Base-by-base conservation (phyloP, 768 basidiomycete species). In the Leccinum subtestaceum region DNA sequence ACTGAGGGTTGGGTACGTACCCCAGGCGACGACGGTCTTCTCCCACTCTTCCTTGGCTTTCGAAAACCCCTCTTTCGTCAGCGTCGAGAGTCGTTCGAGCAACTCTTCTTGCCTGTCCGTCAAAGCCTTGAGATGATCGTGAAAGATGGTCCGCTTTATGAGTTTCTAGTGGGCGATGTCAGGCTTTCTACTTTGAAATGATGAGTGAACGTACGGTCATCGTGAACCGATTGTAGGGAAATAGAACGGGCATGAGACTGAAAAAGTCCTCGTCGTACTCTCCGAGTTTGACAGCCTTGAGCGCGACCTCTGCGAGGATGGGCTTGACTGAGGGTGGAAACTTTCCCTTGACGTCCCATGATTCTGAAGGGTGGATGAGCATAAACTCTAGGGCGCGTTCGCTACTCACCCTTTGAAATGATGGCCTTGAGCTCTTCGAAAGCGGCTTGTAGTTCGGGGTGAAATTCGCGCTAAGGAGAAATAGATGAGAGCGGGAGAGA, bases 171-270 rank as follows among this genome's bases (percentile, higher is more conserved):
- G 19, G 7, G 27, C 17, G 32, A 0, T 19, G 55, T 72, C 36
- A 72, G 61, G 17, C 0, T 13, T 27, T 21, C 29, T 56, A 15
- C 49, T 34, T 25, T 43, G 8, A 25, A 38, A 53, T 0, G 32
- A 51, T 45, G 19, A 47, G 40, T 29, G 17, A 15, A 79, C 87
- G 53, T 56, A 91, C 88, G 53, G 82, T 89, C 87, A 98, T 94
- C 0, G 93, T 96, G 71, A 91, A 99, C 63, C 88, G 87, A 76
- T 99, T 99, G 70, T 98, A 98, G 0, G 94, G 93, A 66, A 98
- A 94, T 40, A 96, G 72, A 23, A 75, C 79, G 0, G 95, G 93
- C 85, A 98, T 89, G 19, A 89, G 78, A 65, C 85, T 87, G 76
- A 96, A 98, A 72, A 96, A 96, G 65, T 90, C 84, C 17, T 96